phyloP scores from a whole-genome alignment of 345 rosid species.

The Pistacia integerrima region DNA sequence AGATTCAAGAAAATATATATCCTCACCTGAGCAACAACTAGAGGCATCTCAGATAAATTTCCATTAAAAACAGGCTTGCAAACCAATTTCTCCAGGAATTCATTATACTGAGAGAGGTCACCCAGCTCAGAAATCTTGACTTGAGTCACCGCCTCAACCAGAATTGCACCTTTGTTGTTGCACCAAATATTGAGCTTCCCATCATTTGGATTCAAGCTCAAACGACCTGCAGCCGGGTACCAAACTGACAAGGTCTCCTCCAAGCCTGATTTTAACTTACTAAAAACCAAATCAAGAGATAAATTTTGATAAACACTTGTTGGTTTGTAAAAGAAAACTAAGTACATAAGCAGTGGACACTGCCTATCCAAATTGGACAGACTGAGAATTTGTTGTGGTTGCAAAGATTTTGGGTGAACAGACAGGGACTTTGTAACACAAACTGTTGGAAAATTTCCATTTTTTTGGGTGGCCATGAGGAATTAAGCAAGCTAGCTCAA shows the following conservation, averaged over 20 bases:
- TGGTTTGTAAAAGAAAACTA: slow-evolving; percentile 58
- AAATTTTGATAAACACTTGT: slow-evolving; percentile 26
- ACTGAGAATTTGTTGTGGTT: slow-evolving; percentile 34
- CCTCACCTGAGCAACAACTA: slow-evolving; percentile 65
- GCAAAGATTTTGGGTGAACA: slow-evolving; percentile 33
- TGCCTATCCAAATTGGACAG: slow-evolving; percentile 72
- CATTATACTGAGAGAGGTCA: slow-evolving; percentile 53
- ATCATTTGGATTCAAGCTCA: slow-evolving; percentile 41
- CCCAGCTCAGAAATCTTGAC: slow-evolving; percentile 55
- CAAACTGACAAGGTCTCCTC: slow-evolving; percentile 59
- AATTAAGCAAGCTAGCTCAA: slow-evolving; percentile 17
- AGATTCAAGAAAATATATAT: slow-evolving; percentile 7
- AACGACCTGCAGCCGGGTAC: slow-evolving; percentile 69
- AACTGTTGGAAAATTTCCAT: slow-evolving; percentile 21
- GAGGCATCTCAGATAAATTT: slow-evolving; percentile 55
- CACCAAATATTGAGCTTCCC: slow-evolving; percentile 58
- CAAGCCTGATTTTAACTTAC: slow-evolving; percentile 50
- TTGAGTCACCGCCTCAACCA: slow-evolving; percentile 47
- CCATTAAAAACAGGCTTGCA: slow-evolving; percentile 45
- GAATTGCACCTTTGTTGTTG: slow-evolving; percentile 53
- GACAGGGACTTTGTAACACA: slow-evolving; percentile 27
- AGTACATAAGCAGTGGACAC: slow-evolving; percentile 63
- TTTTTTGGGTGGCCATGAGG: slow-evolving; percentile 18
- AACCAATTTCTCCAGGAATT: slow-evolving; percentile 52
- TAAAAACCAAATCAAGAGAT: slow-evolving; percentile 33